Conservation (phyloP, 208 protist species). For the Trypanosoma lewisi region DNA sequence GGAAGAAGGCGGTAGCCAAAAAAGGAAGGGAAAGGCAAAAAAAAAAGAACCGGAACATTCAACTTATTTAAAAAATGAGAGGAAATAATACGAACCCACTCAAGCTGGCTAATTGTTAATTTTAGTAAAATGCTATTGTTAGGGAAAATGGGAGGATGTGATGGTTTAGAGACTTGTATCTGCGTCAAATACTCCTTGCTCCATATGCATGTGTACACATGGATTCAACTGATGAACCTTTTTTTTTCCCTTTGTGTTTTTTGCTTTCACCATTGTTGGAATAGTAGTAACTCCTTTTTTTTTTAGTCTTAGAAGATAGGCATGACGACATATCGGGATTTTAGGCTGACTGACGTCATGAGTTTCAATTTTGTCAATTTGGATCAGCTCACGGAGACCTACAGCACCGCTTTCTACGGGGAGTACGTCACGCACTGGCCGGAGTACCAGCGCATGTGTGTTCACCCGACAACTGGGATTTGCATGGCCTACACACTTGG, state of each 20-base stretch:
- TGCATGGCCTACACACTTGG: conserved; percentile 97
- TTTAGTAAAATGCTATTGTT: too few species aligned
- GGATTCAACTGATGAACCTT: too few species aligned
- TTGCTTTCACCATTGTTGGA: neutral
- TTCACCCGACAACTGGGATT: conserved; percentile 85
- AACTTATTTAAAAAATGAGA: too few species aligned
- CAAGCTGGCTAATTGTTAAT: too few species aligned
- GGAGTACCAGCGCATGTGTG: conserved; percentile 92
- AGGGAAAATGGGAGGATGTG: too few species aligned
- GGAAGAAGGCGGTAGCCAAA: neutral
- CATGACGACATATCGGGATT: conserved; percentile 94
- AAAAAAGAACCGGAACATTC: neutral
- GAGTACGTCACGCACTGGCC: conserved; percentile 97
- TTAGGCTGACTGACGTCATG: conserved; percentile 93
- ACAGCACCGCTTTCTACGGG: conserved; percentile 97
- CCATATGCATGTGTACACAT: too few species aligned
- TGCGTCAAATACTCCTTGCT: too few species aligned
- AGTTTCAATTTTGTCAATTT: conserved; percentile 96
- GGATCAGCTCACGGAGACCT: conserved; percentile 97
- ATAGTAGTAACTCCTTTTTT: neutral
- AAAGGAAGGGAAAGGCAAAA: neutral
- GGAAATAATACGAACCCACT: too few species aligned
- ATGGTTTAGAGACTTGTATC: too few species aligned
- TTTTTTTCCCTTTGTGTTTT: too few species aligned
- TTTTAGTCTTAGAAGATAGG: neutral